Percentiles rank a stretch among this genome's conserved stretches.
These are phyloP conservation scores for Persicaria tinctoria DNA, from an alignment of 148 eudicot genomes.

Conservation along the genomic window DNA sequence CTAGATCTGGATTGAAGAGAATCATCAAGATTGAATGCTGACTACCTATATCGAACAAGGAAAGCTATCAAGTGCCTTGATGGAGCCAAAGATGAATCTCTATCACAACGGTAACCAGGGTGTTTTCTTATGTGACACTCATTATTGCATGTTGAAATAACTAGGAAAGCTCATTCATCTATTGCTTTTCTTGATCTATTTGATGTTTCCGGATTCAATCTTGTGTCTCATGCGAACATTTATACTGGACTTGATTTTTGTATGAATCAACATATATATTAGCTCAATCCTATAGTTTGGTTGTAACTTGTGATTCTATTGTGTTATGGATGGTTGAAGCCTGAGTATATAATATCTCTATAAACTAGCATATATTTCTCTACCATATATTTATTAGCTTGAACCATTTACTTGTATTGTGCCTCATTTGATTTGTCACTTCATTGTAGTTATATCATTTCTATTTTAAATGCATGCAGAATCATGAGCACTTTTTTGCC, in stretches of 20 bases:
- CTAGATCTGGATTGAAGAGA: no score
- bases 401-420: not conserved
- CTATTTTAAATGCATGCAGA: not conserved
- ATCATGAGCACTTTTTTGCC: not conserved
- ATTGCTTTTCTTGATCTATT: not conserved
- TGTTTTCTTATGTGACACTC: not conserved
- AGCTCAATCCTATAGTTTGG: not conserved
- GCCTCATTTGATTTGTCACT: not conserved
- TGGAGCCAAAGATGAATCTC: no score
- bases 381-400: not conserved
- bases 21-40: no score
- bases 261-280: not conserved
- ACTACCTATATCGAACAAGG: no score
- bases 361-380: not conserved
- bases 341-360: not conserved
- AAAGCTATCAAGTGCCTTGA: no score
- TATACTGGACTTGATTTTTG: not conserved
- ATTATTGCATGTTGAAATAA: conserved; percentile 5
- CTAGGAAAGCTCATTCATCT: not conserved
- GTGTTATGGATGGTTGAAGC: not conserved
- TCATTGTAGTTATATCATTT: not conserved
- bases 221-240: not conserved
- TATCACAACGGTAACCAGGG: not conserved
- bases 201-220: not conserved
- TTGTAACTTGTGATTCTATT: not conserved